Evolutionary conservation across 1,284 basidiomycete genomes (phyloP), one percentile per base, ranked within the genome.

Genomic region (Microbotryomycetes sp.): DNA sequence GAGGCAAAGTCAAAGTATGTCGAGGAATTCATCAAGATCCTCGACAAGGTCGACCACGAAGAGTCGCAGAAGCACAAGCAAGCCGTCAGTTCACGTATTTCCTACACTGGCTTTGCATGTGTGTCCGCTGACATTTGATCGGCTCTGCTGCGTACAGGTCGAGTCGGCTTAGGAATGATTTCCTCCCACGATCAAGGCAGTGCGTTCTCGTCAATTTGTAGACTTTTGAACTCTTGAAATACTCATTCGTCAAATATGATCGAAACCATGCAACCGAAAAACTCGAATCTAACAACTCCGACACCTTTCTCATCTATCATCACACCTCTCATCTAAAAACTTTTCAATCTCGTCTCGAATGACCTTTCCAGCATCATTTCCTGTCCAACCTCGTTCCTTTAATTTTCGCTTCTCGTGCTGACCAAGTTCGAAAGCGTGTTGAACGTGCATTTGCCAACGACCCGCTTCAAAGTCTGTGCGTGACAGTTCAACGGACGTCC

Each of bases 1-100:
- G 85, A 84, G 0, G 89, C 89, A 27, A 78, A 81, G 77, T 73
- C 75, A 56, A 79, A 82, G 73, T 94, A 93, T 73, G 87, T 92
- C 62, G 81, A 82, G 61, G 82, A 83, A 71, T 81, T 94, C 68
- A 7, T 62, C 28, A 24, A 59, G 45, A 58, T 71, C 53, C 64
- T 71, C 55, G 66, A 69, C 5, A 66, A 64, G 64, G 63, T 57
- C 62, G 61, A 57, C 21, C 35, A 49, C 51, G 63, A 57, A 23
- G 65, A 67, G 49, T 55, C 60, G 18, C 47, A 56, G 45, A 61
- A 63, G 56, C 57, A 61, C 67, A 66, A 67, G 61, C 54, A 58
- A 16, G 57, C 66, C 57, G 70, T 70, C 41, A 57, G 64, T 48
- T n/a, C 4, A 1, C 6, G 5, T 35, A 13, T 41, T n/a, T n/a